Evolutionary conservation across 164 flowering plant species (phyloP).

Genomic region (Chimonanthus salicifolius): DNA sequence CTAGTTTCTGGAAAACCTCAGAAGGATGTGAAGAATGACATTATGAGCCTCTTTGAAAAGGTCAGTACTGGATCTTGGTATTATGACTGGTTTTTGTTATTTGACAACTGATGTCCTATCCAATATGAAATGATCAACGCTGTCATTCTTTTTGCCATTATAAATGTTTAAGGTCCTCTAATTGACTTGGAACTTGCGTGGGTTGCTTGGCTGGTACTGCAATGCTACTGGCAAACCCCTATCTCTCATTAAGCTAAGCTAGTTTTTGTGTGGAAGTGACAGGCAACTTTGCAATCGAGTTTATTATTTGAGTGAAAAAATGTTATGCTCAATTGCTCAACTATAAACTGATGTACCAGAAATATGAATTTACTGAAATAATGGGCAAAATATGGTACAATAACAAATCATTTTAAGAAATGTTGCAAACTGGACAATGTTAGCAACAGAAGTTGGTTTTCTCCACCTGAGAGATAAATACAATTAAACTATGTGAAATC

Average conservation of each 20-base stretch:
- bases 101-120: neutral
- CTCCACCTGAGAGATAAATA: neutral
- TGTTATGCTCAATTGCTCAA: neutral
- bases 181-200: neutral
- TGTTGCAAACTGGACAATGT: neutral
- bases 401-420: neutral
- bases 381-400: neutral
- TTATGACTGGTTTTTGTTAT: neutral
- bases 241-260: neutral
- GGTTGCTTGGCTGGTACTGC: neutral
- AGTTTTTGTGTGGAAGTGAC: no score
- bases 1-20: conserved; percentile 37
- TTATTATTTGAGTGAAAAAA: neutral
- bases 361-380: neutral
- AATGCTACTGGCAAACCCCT: neutral
- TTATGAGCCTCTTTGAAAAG: conserved; percentile 98
- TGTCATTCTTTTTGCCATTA: neutral
- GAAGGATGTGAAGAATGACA: conserved; percentile 85
- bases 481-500: no score
- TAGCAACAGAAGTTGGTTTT: neutral
- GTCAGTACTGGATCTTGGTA: conserved; percentile 16
- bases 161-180: neutral
- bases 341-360: neutral
- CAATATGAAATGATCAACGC: neutral
- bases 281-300: neutral